Percentiles rank a stretch among this genome's conserved stretches.
These are phyloP conservation scores for Chaetoceros muelleri DNA, from an alignment of 108 stramenopile genomes.

Conservation along the genomic window DNA sequence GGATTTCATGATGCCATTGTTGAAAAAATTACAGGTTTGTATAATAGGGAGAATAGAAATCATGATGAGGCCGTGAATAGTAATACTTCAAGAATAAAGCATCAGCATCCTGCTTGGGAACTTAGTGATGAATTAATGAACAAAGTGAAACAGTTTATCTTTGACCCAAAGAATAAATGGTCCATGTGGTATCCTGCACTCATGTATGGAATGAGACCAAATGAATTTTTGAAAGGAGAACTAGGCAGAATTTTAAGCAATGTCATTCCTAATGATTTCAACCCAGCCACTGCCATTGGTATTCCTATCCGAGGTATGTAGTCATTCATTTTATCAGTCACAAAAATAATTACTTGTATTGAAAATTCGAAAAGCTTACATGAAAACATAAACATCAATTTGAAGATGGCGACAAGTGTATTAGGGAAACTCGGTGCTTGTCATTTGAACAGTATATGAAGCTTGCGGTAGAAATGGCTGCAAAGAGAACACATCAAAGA, in stretches of 20 bases:
- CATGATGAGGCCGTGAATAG: background rate
- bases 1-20: no score
- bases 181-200: background rate
- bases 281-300: background rate
- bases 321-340: background rate
- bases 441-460: background rate
- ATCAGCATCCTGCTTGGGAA: background rate
- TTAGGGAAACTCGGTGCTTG: background rate
- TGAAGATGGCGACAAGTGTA: background rate
- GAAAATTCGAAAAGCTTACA: background rate
- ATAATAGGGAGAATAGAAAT: background rate
- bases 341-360: background rate
- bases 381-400: background rate
- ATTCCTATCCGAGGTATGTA: background rate
- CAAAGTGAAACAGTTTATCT: background rate
- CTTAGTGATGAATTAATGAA: background rate
- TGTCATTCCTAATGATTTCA: background rate
- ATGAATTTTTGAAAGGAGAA: background rate
- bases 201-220: background rate
- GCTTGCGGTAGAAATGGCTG: background rate
- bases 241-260: background rate
- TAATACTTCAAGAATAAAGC: background rate
- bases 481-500: background rate
- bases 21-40: background rate
- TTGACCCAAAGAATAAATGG: background rate